Evolutionary conservation across 805 yeast species (phyloP).

Genomic region (Kodamaea kakaduensis): DNA sequence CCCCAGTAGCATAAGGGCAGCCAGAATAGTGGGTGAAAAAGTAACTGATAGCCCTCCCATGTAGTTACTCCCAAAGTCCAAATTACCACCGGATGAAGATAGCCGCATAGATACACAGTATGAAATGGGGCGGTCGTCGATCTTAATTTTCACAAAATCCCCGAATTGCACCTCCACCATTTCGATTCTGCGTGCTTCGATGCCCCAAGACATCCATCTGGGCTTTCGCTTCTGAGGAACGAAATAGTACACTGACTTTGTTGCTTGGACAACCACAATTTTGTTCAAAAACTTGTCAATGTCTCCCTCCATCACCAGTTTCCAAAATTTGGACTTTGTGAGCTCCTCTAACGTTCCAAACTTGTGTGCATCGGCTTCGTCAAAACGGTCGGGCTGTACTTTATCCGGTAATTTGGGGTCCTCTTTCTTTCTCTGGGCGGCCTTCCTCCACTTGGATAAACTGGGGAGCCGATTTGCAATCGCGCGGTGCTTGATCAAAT

Average conservation of each 20-base stretch:
- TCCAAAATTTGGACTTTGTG: constrained; percentile 13
- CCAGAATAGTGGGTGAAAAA: constrained; percentile 3
- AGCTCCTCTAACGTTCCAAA: constrained; percentile 7
- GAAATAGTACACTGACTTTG: constrained; percentile 10
- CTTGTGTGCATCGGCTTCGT: neutral
- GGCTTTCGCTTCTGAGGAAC: constrained; percentile 6
- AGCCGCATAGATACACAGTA: constrained; percentile 16
- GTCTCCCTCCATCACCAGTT: constrained; percentile 6
- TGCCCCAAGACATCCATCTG: neutral
- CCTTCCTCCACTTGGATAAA: too few relatives aligned
- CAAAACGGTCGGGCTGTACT: too few relatives aligned
- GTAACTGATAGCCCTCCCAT: neutral
- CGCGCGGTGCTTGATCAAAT: too few relatives aligned
- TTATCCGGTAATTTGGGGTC: too few relatives aligned
- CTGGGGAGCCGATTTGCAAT: too few relatives aligned
- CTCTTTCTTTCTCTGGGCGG: too few relatives aligned
- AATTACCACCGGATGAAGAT: constrained; percentile 15
- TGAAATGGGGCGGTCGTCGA: constrained; percentile 16
- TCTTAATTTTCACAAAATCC: neutral
- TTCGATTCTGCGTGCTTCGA: constrained; percentile 11
- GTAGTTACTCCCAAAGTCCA: neutral
- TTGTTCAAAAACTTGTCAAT: neutral
- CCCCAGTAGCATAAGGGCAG: constrained; percentile 3
- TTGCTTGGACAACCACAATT: constrained; percentile 9
- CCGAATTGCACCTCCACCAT: constrained; percentile 20